phyloP scores from a whole-genome alignment of 108 stramenopile species.

The Skeletonema marinoi region DNA sequence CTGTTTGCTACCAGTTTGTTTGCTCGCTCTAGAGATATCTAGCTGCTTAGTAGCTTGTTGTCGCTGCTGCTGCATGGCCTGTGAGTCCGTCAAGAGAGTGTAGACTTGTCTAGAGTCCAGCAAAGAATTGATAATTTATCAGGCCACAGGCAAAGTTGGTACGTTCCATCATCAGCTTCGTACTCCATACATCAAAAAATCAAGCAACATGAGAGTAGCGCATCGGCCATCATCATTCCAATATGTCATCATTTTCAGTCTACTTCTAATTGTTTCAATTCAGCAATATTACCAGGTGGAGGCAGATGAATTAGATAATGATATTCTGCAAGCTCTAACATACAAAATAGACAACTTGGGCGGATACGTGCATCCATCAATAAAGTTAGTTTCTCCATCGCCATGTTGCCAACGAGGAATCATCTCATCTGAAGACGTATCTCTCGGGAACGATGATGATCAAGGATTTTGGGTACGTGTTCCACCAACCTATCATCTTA shows the following conservation, averaged over 20 bases:
- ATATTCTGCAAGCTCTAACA: not conserved
- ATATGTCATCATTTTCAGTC: not conserved
- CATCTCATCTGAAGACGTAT: not conserved
- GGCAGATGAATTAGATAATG: not conserved
- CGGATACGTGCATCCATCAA: slow-evolving; percentile 1
- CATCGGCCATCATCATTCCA: not conserved
- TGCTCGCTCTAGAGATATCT: too few species aligned
- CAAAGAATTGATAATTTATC: too few species aligned
- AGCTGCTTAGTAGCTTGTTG: too few species aligned
- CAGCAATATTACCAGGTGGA: not conserved
- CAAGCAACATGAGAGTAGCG: not conserved
- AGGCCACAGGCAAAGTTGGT: too few species aligned
- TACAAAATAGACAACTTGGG: not conserved
- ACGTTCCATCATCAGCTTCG: too few species aligned
- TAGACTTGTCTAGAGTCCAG: too few species aligned
- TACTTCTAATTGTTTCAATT: not conserved
- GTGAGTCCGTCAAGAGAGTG: too few species aligned
- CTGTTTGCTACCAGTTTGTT: too few species aligned
- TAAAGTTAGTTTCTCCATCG: not conserved
- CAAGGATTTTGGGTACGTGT: slow-evolving; percentile 63
- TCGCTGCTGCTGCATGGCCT: too few species aligned
- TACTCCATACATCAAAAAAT: too few species aligned
- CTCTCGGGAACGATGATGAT: not conserved
- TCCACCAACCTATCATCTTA: slow-evolving; percentile 67
- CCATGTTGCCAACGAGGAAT: not conserved